These are phyloP conservation scores for Quercus rubra DNA, from an alignment of 306 rosid genomes.

Conservation along the genomic window DNA sequence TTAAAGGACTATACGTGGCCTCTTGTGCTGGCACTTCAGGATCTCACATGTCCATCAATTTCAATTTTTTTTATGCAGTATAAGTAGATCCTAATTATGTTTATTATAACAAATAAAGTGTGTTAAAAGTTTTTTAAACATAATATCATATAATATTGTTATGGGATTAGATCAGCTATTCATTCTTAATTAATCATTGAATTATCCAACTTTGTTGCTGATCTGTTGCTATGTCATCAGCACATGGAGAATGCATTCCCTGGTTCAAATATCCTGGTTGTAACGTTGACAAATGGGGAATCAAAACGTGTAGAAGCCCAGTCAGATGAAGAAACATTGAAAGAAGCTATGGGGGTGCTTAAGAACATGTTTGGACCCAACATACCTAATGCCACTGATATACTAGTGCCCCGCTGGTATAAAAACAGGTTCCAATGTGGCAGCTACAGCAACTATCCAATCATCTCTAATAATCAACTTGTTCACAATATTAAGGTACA, in stretches of 20 bases:
- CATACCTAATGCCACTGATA: slow-evolving; percentile 75
- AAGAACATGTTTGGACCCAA: slow-evolving; percentile 79
- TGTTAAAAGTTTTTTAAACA: slow-evolving; percentile 15
- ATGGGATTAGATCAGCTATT: slow-evolving; percentile 27
- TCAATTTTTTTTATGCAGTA: not conserved
- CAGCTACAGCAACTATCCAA: slow-evolving; percentile 92
- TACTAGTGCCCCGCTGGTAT: slow-evolving; percentile 93
- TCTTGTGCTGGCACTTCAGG: slow-evolving; percentile 17
- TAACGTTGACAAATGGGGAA: slow-evolving; percentile 91
- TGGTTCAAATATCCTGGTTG: slow-evolving; percentile 89
- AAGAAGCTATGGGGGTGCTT: slow-evolving; percentile 87
- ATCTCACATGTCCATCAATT: slow-evolving; percentile 16
- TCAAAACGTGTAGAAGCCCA: slow-evolving; percentile 97
- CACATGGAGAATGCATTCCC: slow-evolving; percentile 98
- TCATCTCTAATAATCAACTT: slow-evolving; percentile 50
- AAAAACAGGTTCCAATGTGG: slow-evolving; percentile 89
- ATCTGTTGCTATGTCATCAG: slow-evolving; percentile 54
- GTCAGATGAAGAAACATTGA: slow-evolving; percentile 61
- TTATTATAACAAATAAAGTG: slow-evolving; percentile 13
- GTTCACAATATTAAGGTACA: slow-evolving; percentile 63
- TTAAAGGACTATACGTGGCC: slow-evolving; percentile 6
- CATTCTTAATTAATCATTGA: slow-evolving; percentile 14
- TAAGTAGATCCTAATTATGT: slow-evolving; percentile 24
- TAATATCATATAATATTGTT: not conserved
- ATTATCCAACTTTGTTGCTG: slow-evolving; percentile 30